Base-by-base conservation (phyloP, 371 early-diverging fungal genomes). In the Smittium culicis region DNA sequence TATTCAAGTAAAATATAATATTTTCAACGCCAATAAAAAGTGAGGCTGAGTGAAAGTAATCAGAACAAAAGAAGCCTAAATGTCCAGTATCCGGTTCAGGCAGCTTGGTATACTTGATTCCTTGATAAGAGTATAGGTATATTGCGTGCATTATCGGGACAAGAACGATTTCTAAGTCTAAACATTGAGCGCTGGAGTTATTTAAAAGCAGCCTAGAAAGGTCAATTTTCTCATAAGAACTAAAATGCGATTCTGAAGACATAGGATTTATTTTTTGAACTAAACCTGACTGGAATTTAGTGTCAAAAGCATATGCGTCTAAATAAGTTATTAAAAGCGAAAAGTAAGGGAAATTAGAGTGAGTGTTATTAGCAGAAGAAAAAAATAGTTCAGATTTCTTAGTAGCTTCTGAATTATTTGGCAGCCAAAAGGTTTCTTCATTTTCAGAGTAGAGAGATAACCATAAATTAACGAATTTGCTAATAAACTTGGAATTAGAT, bases 401-500 rank as follows among this genome's bases (percentile, higher is more conserved):
- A 57, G 11, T 3, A 16, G 24, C 14, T n/a, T 20, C 11, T 3
- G 8, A 16, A 16, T 11, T 8, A 11, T 57, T 25, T n/a, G 24
- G 14, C 5, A 5, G 16, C 27, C 25, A 8, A 57, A 20, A 3
- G 25, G 5, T 20, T 57, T 57, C 5, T 57, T 11, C 27, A 20
- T 11, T 57, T n/a, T 57, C 27, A 25, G 11, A 11, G 54, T 64
- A 64, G 1, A 64, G 2, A n/a, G 28, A 11, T 24, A 11, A 8
- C 65, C 65, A 64, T n/a, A 64, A 64, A 35, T 35, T 25, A 35
- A 34, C 11, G 35, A 64, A 64, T 1, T 29, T 35, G 11, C 45
- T 17, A 64, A 35, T 11, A 31, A 34, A 31, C 8, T 17, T 24
- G 11, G 25, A 11, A 2, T 34, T 25, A 11, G 17, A 32, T 5